These are phyloP conservation scores for Sporothrix curviconia DNA, from an alignment of 2,329 filamentous ascomycete genomes.

Conservation along the genomic window DNA sequence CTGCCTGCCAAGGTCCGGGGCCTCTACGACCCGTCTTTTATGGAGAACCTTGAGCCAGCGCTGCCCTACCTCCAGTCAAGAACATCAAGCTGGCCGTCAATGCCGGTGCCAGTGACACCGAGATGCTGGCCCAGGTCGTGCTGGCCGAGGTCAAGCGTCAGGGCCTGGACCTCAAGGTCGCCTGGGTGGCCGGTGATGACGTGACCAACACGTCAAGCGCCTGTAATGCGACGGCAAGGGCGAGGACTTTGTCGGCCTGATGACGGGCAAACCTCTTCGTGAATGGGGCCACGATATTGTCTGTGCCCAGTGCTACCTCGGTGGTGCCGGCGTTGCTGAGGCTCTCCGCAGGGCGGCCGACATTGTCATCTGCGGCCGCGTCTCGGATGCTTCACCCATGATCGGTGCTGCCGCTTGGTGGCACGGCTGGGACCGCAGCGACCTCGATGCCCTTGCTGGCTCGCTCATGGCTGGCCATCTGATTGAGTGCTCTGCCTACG, in stretches of 20 bases:
- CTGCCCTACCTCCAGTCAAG: constrained; percentile 23
- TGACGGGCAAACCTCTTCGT: constrained; percentile 12
- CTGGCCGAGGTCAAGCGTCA: constrained; percentile 18
- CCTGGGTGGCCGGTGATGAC: constrained; percentile 29
- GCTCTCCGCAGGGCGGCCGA: constrained; percentile 29
- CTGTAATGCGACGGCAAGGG: constrained; percentile 14
- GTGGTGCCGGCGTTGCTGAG: constrained; percentile 33
- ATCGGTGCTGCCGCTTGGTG: constrained; percentile 44
- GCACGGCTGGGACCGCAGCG: constrained; percentile 38
- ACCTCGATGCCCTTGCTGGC: constrained; percentile 38
- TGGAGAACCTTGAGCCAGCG: constrained; percentile 28
- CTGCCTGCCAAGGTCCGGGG: constrained; percentile 19
- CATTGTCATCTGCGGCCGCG: constrained; percentile 34
- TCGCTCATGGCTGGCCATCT: constrained; percentile 37
- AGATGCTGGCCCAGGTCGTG: constrained; percentile 17
- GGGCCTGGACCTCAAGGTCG: constrained; percentile 26
- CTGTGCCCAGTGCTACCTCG: constrained; percentile 35
- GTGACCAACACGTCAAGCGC: constrained; percentile 20
- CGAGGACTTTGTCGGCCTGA: constrained; percentile 17
- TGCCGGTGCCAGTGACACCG: constrained; percentile 28
- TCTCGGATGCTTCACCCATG: constrained; percentile 35
- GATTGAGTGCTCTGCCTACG: constrained; percentile 39
- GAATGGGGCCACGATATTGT: constrained; percentile 17
- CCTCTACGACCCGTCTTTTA: constrained; percentile 26
- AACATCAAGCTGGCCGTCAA: constrained; percentile 29